Conservation (phyloP, 2,329 filamentous ascomycete genomes). For the Diplodia scrobiculata region DNA sequence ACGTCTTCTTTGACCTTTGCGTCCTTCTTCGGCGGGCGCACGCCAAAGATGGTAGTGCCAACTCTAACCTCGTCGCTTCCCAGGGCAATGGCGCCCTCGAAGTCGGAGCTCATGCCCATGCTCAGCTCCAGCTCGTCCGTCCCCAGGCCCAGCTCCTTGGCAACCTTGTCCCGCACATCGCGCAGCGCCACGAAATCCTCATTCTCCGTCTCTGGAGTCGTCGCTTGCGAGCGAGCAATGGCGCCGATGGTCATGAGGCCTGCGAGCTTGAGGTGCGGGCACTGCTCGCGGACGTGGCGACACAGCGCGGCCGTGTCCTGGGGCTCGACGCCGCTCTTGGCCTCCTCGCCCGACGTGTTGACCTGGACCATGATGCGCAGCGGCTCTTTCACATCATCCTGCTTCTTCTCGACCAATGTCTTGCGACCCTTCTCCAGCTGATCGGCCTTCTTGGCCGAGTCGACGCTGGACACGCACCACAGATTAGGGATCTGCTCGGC, state of each 20-base stretch:
- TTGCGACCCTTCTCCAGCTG: slow-evolving; percentile 76
- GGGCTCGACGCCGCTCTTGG: slow-evolving; percentile 80
- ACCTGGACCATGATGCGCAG: slow-evolving; percentile 86
- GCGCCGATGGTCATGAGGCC: slow-evolving; percentile 98
- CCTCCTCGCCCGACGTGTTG: slow-evolving; percentile 86
- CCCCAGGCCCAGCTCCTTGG: slow-evolving; percentile 59
- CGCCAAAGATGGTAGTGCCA: slow-evolving; percentile 91
- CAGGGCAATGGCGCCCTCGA: slow-evolving; percentile 79
- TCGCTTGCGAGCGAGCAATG: slow-evolving; percentile 78
- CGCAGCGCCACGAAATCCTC: slow-evolving; percentile 78
- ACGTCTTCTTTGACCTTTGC: slow-evolving; percentile 61
- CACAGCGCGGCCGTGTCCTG: slow-evolving; percentile 66
- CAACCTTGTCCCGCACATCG: slow-evolving; percentile 71
- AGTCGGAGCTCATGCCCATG: slow-evolving; percentile 99
- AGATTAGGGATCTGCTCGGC: slow-evolving; percentile 82
- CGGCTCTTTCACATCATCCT: slow-evolving; percentile 37
- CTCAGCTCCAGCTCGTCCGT: slow-evolving; percentile 75
- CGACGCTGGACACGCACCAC: slow-evolving; percentile 88
- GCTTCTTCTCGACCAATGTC: slow-evolving; percentile 51
- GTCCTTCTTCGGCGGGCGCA: slow-evolving; percentile 75
- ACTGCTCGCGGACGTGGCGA: slow-evolving; percentile 67
- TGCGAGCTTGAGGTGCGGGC: slow-evolving; percentile 71
- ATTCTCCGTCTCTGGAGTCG: slow-evolving; percentile 74
- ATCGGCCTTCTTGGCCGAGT: slow-evolving; percentile 82
- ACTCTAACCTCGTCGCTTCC: slow-evolving; percentile 89